Percentiles rank a stretch among this genome's conserved stretches.
Conservation (phyloP, 2,329 filamentous ascomycete genomes). For the Paecilomyces niveus region DNA sequence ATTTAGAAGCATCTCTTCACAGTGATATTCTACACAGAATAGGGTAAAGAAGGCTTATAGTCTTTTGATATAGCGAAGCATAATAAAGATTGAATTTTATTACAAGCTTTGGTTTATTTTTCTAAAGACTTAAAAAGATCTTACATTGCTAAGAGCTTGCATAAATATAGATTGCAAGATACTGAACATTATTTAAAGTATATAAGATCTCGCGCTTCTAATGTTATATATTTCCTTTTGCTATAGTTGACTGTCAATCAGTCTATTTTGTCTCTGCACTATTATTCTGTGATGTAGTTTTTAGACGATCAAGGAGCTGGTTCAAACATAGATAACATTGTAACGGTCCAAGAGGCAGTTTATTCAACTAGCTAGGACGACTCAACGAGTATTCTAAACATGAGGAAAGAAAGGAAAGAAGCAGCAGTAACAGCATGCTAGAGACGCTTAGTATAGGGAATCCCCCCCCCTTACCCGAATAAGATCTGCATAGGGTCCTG, state of each 20-base stretch:
- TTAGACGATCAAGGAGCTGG: constrained; percentile 8
- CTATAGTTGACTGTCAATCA: constrained; percentile 1
- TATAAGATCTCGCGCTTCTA: neutral
- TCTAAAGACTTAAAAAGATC: constrained; percentile 8
- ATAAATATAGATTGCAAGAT: constrained; percentile 9
- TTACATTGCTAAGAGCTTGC: constrained; percentile 8
- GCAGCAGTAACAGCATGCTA: too few relatives aligned
- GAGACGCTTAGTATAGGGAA: too few relatives aligned
- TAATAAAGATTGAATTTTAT: constrained; percentile 13
- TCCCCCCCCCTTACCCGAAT: too few relatives aligned
- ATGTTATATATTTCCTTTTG: neutral
- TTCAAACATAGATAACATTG: constrained; percentile 8
- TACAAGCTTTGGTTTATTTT: constrained; percentile 6
- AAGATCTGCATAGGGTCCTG: too few relatives aligned
- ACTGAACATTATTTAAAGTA: constrained; percentile 6
- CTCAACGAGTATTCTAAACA: too few relatives aligned
- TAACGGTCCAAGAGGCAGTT: too few relatives aligned
- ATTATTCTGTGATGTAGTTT: constrained; percentile 3
- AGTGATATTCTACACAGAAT: neutral
- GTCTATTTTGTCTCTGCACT: neutral
- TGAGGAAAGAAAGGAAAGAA: too few relatives aligned
- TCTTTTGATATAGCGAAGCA: constrained; percentile 8
- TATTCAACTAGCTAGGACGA: too few relatives aligned
- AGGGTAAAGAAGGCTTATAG: neutral
- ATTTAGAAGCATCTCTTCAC: constrained; percentile 3